A percentile compares a stretch with the other conserved stretches of the same genome.
phyloP scores from a whole-genome alignment of 164 flowering plant species.

The Taxillus chinensis region DNA sequence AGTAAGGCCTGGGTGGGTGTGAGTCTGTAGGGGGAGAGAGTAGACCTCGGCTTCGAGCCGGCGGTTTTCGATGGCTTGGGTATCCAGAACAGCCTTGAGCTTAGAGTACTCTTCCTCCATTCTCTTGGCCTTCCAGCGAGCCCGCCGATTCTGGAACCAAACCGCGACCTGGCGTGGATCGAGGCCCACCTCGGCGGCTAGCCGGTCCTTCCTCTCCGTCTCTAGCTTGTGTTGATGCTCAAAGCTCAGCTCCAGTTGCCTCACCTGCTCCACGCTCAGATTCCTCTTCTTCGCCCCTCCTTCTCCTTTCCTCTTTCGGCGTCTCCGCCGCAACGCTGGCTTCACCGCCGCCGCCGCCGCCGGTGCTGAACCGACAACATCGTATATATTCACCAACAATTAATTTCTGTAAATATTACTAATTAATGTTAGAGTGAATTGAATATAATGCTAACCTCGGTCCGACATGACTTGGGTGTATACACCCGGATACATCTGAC shows the following conservation, averaged over 20 bases:
- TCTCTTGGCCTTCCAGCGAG: slow-evolving; percentile 64
- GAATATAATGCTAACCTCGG: slow-evolving; percentile 23
- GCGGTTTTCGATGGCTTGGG: slow-evolving; percentile 38
- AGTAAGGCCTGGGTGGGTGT: background rate
- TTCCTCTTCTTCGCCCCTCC: slow-evolving; percentile 42
- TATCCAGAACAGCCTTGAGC: slow-evolving; percentile 36
- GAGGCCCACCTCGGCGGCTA: slow-evolving; percentile 53
- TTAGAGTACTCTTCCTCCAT: slow-evolving; percentile 47
- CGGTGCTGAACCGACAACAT: background rate
- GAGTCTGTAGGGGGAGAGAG: background rate
- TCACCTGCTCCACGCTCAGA: slow-evolving; percentile 45
- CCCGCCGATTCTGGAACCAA: slow-evolving; percentile 76
- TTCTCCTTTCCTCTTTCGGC: slow-evolving; percentile 36
- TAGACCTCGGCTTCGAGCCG: slow-evolving; percentile 59
- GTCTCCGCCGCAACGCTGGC: slow-evolving; percentile 23
- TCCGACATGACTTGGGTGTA: slow-evolving; percentile 21
- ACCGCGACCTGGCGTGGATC: slow-evolving; percentile 73
- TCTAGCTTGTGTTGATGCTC: slow-evolving; percentile 56
- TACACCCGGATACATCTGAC: slow-evolving; percentile 28
- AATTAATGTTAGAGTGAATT: too few species aligned
- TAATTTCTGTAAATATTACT: too few species aligned
- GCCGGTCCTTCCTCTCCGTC: slow-evolving; percentile 49
- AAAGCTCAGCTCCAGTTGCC: slow-evolving; percentile 37
- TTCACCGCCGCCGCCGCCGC: slow-evolving; percentile 12
- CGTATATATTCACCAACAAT: too few species aligned